These are phyloP conservation scores for Isabelozyma gotoi DNA, from an alignment of 805 yeast genomes.

Conservation along the genomic window DNA sequence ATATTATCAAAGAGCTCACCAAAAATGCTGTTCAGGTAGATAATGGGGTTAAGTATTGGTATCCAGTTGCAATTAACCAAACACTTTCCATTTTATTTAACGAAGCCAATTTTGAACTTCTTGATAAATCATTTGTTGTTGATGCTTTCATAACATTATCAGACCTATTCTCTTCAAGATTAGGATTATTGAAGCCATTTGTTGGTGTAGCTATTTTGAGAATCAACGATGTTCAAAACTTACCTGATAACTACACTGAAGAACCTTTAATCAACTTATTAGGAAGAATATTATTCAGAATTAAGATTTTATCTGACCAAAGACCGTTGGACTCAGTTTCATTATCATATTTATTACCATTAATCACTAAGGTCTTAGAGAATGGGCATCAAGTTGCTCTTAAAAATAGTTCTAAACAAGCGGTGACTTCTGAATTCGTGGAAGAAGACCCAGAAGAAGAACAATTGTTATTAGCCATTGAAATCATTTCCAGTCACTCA, in stretches of 20 bases:
- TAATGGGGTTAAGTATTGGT: conserved; percentile 72
- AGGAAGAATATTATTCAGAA: conserved; percentile 68
- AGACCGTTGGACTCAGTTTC: conserved; percentile 66
- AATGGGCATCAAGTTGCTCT: conserved; percentile 60
- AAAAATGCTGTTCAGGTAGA: conserved; percentile 50
- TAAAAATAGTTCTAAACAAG: conserved; percentile 50
- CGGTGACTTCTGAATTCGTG: conserved; percentile 62
- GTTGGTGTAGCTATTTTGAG: conserved; percentile 74
- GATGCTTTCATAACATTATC: conserved; percentile 58
- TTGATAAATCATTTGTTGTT: conserved; percentile 28
- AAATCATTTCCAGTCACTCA: conserved; percentile 67
- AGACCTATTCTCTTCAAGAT: conserved; percentile 47
- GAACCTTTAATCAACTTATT: conserved; percentile 56
- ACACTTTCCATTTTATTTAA: conserved; percentile 52
- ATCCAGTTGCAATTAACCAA: conserved; percentile 57
- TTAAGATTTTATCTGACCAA: conserved; percentile 74
- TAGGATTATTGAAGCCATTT: conserved; percentile 49
- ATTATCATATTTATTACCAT: conserved; percentile 72
- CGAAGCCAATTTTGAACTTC: conserved; percentile 3
- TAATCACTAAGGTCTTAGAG: conserved; percentile 65
- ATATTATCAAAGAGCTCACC: conserved; percentile 55
- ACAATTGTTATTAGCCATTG: conserved; percentile 73
- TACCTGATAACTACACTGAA: conserved; percentile 46
- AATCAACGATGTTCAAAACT: conserved; percentile 43
- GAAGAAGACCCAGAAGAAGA: conserved; percentile 91